A percentile compares a stretch with the other conserved stretches of the same genome.
Evolutionary conservation across 192 early-diverging fungal genomes (phyloP).

Genomic region (Entomortierella beljakovae): DNA sequence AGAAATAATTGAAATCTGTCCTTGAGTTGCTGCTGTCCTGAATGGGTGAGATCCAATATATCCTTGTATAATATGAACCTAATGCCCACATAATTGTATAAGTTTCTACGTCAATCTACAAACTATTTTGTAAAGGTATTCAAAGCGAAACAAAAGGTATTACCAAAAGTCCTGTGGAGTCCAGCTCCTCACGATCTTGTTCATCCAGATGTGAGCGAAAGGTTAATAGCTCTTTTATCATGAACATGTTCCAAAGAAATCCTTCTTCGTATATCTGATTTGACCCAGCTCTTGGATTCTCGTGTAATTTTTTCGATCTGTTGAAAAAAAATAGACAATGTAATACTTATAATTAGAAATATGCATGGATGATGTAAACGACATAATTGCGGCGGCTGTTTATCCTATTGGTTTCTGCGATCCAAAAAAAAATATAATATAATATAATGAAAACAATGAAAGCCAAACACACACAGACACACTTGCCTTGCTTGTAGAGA

Average conservation of each 20-base stretch:
- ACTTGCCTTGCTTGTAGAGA: slow-evolving; percentile 75
- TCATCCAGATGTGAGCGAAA: slow-evolving; percentile 83
- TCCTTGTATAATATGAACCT: slow-evolving; percentile 81
- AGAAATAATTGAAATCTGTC: slow-evolving; percentile 74
- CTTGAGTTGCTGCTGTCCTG: slow-evolving; percentile 47
- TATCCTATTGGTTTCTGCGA: too few species aligned
- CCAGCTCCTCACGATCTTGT: slow-evolving; percentile 73
- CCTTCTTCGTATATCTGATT: slow-evolving; percentile 71
- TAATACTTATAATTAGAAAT: background rate
- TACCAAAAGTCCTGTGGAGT: slow-evolving; percentile 81
- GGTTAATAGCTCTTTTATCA: slow-evolving; percentile 83
- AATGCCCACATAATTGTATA: too few species aligned
- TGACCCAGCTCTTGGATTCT: slow-evolving; percentile 58
- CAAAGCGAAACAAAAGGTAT: slow-evolving; percentile 32
- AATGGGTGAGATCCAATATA: slow-evolving; percentile 71
- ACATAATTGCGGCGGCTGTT: too few species aligned
- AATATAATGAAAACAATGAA: too few species aligned
- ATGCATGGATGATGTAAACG: background rate
- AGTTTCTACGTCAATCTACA: background rate
- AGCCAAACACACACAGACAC: too few species aligned
- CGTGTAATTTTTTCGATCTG: slow-evolving; percentile 25
- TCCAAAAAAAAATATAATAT: too few species aligned
- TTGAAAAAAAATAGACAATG: background rate
- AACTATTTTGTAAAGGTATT: background rate
- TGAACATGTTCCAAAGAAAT: slow-evolving; percentile 94